phyloP scores from a whole-genome alignment of 441 rosid species.

The Dalechampia spathulata region DNA sequence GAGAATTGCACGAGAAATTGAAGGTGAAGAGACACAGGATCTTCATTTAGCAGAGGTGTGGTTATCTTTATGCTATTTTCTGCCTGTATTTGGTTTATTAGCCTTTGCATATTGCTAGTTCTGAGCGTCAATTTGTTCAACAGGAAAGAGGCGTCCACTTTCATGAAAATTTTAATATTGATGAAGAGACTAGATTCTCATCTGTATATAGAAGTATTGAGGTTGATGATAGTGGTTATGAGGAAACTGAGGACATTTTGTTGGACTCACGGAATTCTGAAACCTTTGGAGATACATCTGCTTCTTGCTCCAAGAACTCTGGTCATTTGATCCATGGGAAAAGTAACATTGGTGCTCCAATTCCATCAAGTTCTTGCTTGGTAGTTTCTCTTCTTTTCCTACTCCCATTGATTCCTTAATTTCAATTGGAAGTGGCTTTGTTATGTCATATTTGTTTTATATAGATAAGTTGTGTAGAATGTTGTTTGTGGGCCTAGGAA shows the following conservation, averaged over 20 bases:
- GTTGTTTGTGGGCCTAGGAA: neutral
- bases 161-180: slow-evolving; percentile 49
- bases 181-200: slow-evolving; percentile 87
- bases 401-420: neutral
- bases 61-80: slow-evolving; percentile 9
- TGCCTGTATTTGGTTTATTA: slow-evolving; percentile 7
- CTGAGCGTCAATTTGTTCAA: slow-evolving; percentile 20
- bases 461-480: neutral
- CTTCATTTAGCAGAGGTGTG: slow-evolving; percentile 88
- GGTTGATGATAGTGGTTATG: slow-evolving; percentile 72
- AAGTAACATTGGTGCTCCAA: slow-evolving; percentile 30
- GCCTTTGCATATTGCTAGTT: neutral
- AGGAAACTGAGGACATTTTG: slow-evolving; percentile 58
- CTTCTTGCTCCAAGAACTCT: slow-evolving; percentile 30
- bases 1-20: slow-evolving; percentile 90
- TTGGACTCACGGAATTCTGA: slow-evolving; percentile 52
- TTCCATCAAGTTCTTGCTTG: slow-evolving; percentile 45
- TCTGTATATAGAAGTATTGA: slow-evolving; percentile 52
- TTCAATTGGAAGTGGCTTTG: neutral
- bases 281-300: slow-evolving; percentile 59
- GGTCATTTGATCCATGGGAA: slow-evolving; percentile 37
- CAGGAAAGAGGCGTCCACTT: slow-evolving; percentile 87
- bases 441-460: neutral
- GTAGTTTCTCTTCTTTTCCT: slow-evolving; percentile 29
- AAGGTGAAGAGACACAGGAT: slow-evolving; percentile 81